A percentile compares a stretch with the other conserved stretches of the same genome.
These are phyloP conservation scores for Aureobasidium sp. DNA, from an alignment of 2,329 filamentous ascomycete genomes.

Conservation along the genomic window DNA sequence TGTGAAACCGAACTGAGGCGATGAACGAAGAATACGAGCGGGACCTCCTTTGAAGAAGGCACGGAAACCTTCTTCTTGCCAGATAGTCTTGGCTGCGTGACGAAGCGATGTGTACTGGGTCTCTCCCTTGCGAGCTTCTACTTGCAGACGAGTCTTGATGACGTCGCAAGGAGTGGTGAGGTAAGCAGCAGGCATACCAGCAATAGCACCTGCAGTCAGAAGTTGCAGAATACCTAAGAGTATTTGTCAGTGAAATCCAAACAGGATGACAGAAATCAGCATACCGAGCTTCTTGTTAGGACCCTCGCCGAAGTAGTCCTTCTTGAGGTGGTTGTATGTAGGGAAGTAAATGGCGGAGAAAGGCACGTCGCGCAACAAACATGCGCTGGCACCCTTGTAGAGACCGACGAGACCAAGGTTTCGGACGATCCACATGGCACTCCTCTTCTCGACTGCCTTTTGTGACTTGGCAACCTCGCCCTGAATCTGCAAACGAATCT, in stretches of 20 bases:
- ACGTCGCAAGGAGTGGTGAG: slow-evolving; percentile 96
- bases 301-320: slow-evolving; percentile 86
- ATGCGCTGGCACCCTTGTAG: slow-evolving; percentile 94
- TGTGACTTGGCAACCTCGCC: slow-evolving; percentile 77
- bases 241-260: background rate
- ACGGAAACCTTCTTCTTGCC: slow-evolving; percentile 83
- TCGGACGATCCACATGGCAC: slow-evolving; percentile 94
- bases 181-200: slow-evolving; percentile 57
- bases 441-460: slow-evolving; percentile 75
- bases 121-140: slow-evolving; percentile 94
- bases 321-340: slow-evolving; percentile 89
- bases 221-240: slow-evolving; percentile 68
- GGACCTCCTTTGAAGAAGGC: slow-evolving; percentile 99
- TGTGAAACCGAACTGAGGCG: slow-evolving; percentile 96
- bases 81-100: slow-evolving; percentile 77
- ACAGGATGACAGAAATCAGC: background rate
- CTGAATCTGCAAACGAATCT: slow-evolving; percentile 96
- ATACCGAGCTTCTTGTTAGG: slow-evolving; percentile 69
- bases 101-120: slow-evolving; percentile 77
- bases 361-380: slow-evolving; percentile 88
- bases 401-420: slow-evolving; percentile 90
- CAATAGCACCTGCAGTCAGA: slow-evolving; percentile 85
- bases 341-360: slow-evolving; percentile 99
- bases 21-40: slow-evolving; percentile 88
- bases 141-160: slow-evolving; percentile 97